Conservation (phyloP, 306 rosid genomes). For the Quercus parvula region DNA sequence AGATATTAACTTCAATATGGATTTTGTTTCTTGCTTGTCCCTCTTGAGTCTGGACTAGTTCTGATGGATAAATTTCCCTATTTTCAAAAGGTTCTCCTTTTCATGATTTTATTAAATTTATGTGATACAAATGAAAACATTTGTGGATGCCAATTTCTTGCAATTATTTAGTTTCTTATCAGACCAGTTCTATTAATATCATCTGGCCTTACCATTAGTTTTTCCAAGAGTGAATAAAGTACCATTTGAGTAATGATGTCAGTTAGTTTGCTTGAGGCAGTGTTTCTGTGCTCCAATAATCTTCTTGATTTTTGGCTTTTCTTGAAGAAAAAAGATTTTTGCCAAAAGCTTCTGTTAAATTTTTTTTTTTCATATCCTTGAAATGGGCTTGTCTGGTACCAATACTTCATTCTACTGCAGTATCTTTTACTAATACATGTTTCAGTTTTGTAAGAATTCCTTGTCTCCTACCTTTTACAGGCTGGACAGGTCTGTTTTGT, state of each 20-base stretch:
- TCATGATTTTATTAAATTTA: background rate
- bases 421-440: conserved; percentile 3
- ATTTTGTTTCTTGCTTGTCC: background rate
- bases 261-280: background rate
- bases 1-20: background rate
- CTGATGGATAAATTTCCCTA: background rate
- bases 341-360: background rate
- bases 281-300: background rate
- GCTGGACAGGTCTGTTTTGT: conserved; percentile 82
- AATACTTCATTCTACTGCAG: background rate
- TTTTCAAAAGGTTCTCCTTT: background rate
- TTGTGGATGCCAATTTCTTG: background rate
- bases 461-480: conserved; percentile 39
- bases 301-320: background rate
- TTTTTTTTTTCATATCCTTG: background rate
- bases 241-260: background rate
- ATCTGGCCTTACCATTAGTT: background rate
- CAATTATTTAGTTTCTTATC: background rate
- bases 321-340: background rate
- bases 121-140: background rate
- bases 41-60: background rate
- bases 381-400: background rate
- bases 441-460: background rate
- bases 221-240: background rate
- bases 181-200: background rate